phyloP scores from a whole-genome alignment of 2,329 filamentous ascomycete species.

The Xylaria hypoxylon region DNA sequence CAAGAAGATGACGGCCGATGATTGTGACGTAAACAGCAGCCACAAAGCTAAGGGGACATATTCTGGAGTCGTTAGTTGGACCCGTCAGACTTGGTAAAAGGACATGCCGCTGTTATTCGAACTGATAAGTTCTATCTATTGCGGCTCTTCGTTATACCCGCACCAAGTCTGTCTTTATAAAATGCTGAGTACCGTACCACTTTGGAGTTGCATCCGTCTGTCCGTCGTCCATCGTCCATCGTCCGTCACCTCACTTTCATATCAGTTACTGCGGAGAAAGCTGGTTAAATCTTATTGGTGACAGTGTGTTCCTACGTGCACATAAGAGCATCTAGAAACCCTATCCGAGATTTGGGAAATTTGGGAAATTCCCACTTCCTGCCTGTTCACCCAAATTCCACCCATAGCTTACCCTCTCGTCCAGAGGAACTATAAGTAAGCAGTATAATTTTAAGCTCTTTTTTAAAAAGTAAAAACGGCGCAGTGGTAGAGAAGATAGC shows the following conservation, averaged over 20 bases:
- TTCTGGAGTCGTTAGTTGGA: not conserved
- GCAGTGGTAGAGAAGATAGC: not conserved
- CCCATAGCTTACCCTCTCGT: not conserved
- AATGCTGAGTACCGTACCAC: not conserved
- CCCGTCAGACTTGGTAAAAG: not conserved
- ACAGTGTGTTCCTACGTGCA: not conserved
- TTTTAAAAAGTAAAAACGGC: too few relatives aligned
- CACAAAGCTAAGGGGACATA: slow-evolving; percentile 4
- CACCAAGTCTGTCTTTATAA: slow-evolving; percentile 10
- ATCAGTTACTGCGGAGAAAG: not conserved
- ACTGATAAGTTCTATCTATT: slow-evolving; percentile 3
- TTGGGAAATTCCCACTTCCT: slow-evolving; percentile 1
- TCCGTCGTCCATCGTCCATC: too few relatives aligned
- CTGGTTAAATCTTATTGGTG: not conserved
- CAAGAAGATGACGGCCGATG: not conserved
- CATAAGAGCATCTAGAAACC: slow-evolving; percentile 13
- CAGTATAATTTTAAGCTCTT: too few relatives aligned
- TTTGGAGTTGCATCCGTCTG: slow-evolving; percentile 1
- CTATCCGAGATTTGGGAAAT: not conserved
- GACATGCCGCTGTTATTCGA: not conserved
- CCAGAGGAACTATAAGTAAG: not conserved
- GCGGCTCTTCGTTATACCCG: slow-evolving; percentile 22
- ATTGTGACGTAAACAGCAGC: not conserved
- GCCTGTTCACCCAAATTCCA: slow-evolving; percentile 11
- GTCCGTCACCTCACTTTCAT: slow-evolving; percentile 11